Evolutionary conservation across 169 alveolate species (phyloP), one percentile per base, ranked within the genome.

Genomic region (Ichthyophthirius multifiliis): DNA sequence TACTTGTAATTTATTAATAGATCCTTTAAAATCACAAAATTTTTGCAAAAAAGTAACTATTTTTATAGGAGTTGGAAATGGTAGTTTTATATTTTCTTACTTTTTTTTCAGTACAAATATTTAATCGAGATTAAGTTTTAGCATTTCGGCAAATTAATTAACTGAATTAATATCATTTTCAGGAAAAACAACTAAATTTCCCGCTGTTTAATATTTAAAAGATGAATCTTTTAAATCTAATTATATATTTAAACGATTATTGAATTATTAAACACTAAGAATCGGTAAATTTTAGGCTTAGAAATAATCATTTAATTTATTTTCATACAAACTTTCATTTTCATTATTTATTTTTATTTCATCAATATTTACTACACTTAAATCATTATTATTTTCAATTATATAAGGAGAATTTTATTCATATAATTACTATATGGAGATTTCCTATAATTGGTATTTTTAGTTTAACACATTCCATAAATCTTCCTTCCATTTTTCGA

Each of bases 111-210:
- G 15, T 5, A 30, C 44, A 65, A 78, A 78, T 15, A 30, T 35
- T 43, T 27, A 44, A 12, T 78, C 39, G 3, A 32, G 63, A 65
- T 32, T 43, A 43, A 63, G 44, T 30, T 39, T 39, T n/a, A 63
- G 23, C 15, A 43, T 39, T 13, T 31, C 6, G 37, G 74, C 48
- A 15, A 78, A 39, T 34, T 78, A 46, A 16, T 64, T 5, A 0
- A 78, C 37, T 41, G 47, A 12, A 43, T 64, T 27, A 5, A 46
- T 43, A 46, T 43, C 73, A 34, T 78, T 78, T 64, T 78, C 84
- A n/a, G 84, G 84, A 64, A 64, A 78, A 0, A 78, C 73, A 34
- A 63, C 84, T 30, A 78, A 41, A 78, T 78, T 78, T 31, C 73
- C 67, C 5, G 84, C 84, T 9, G 84, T 55, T 13, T 55, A 34